These are phyloP conservation scores for Camellia oleifera DNA, from an alignment of 179 eudicot genomes.

Conservation along the genomic window DNA sequence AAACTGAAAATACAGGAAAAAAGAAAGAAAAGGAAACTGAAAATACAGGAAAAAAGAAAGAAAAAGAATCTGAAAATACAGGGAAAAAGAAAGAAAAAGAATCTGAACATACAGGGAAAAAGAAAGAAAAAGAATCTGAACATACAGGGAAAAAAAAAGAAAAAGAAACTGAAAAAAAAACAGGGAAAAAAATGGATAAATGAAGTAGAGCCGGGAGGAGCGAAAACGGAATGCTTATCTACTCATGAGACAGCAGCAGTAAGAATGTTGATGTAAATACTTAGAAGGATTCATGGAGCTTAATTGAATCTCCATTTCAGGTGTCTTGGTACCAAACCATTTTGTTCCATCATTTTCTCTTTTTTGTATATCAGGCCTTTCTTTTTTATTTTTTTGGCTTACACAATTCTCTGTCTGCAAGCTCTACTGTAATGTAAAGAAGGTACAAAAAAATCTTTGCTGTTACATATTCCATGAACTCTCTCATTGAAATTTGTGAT, in stretches of 20 bases:
- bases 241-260: neutral
- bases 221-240: neutral
- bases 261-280: conserved; percentile 46
- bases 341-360: neutral
- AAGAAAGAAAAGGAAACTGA: no score
- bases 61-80: neutral
- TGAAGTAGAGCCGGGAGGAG: neutral
- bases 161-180: neutral
- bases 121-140: no score
- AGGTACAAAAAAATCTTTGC: neutral
- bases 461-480: neutral
- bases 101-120: no score
- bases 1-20: neutral
- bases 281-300: neutral
- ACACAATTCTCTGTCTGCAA: neutral
- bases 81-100: no score
- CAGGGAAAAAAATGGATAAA: conserved; percentile 6
- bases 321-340: neutral
- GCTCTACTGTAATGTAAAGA: neutral
- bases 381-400: neutral
- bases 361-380: conserved; percentile 10
- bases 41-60: no score
- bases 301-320: neutral
- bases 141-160: no score
- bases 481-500: neutral